Evolutionary conservation across 306 rosid genomes (phyloP), one percentile per base, ranked within the genome.

Genomic region (Glycyrrhiza uralensis): DNA sequence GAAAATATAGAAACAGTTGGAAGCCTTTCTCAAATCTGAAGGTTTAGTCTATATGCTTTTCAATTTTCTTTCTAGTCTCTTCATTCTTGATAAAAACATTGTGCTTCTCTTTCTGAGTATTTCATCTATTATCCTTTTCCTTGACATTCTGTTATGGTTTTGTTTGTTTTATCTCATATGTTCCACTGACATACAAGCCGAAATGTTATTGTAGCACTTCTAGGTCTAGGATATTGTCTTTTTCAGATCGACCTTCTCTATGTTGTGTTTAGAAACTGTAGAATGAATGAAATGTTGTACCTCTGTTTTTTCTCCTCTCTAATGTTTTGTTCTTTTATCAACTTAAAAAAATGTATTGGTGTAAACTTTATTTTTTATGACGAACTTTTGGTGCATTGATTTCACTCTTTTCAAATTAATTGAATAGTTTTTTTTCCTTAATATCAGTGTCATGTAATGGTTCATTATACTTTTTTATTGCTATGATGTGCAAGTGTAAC

Each of bases 311-410:
- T 68, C 10, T 51, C 26, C 23, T 68, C 24, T 22, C 15, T 33
- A 20, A 6, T 15, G 30, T 9, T 67, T 47, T 49, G n/a, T 35
- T 51, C 6, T 35, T 38, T 23, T 36, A 38, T 14, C 38, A 52
- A 69, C 51, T 10, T 10, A 2, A 20, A 49, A 7, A 60, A 28
- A n/a, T 69, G 13, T 59, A 24, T 59, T 3, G 38, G 59, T 39
- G 15, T 47, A 7, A 50, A n/a, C 17, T 50, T 60, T 38, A 38
- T 50, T 69, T 18, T 61, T 52, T 62, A 62, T 17, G 24, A 23
- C 56, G 62, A 59, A 5, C 64, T 41, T 51, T 76, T 66, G 71
- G 75, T 72, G 39, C 52, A 42, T 26, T 69, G 56, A 66, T 77
- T 65, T 71, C 36, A 30, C n/a, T 52, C 24, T 7, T 19, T 45